Evolutionary conservation across 352 stramenopile species (phyloP), one percentile per base, ranked within the genome.

Genomic region (Globisporangium nagaii): DNA sequence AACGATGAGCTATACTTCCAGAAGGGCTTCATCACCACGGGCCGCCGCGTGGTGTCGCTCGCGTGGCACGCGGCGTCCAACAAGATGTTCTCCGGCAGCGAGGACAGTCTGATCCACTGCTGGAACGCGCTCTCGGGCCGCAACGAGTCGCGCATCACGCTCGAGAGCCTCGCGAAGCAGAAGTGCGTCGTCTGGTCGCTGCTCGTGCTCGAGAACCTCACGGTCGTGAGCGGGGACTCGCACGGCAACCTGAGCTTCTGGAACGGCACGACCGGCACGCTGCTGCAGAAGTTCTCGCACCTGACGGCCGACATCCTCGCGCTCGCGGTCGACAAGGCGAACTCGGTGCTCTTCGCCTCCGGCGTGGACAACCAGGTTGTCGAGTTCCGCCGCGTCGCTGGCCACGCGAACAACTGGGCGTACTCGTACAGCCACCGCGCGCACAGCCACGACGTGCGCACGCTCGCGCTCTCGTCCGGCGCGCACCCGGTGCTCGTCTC

Each of bases 311-410:
- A 98, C 66, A 88, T 98, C 37, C 63, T 98, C 20, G 72, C 86
- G 48, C 68, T 98, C 28, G 85, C 75, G 35, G 78, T 95, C 27
- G 89, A 90, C 60, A 45, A 70, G 13, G 76, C 79, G 45, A 93
- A 98, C 66, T 81, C 85, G 46, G 86, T 86, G 57, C 66, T 98
- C 2, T 98, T 97, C 68, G 88, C 88, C 10, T 97, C 87, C 2
- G 94, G 92, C 19, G 79, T 98, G 8, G 94, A 98, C 76, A 96
- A 95, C 44, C 87, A 95, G 52, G 90, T 98, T 32, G 86, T 93
- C 27, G 75, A 89, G 58, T 86, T 95, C 53, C 77, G 79, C 15
- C 82, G 83, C 32, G 69, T 74, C 2, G 58, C 62, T 1, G 56
- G 58, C 17, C 45, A 73, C 20, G 66, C 69, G 32, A 70, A 66